phyloP scores from a whole-genome alignment of 164 flowering plant genomes.

The Stephania cephalantha region DNA sequence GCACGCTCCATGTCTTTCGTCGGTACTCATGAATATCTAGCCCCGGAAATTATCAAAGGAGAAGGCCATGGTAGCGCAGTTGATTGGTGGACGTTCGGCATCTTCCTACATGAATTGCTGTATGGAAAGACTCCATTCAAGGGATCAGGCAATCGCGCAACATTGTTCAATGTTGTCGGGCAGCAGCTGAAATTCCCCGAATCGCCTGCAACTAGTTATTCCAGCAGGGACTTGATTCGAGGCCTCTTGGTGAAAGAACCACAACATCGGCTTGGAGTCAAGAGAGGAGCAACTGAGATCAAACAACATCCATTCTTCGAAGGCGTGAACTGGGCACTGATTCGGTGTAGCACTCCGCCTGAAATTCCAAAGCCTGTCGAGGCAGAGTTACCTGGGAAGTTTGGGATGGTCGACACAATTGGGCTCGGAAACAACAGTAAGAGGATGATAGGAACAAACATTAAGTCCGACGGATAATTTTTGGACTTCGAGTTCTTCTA shows the following conservation, averaged over 20 bases:
- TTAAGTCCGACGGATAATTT: slow-evolving; percentile 32
- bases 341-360: slow-evolving; percentile 61
- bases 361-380: slow-evolving; percentile 36
- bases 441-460: slow-evolving; percentile 30
- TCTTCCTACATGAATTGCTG: slow-evolving; percentile 61
- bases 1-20: slow-evolving; percentile 81
- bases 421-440: slow-evolving; percentile 26
- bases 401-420: slow-evolving; percentile 19
- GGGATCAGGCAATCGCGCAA: slow-evolving; percentile 58
- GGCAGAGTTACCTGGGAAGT: slow-evolving; percentile 21
- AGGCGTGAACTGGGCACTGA: slow-evolving; percentile 75
- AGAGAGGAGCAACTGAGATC: slow-evolving; percentile 62
- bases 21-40: slow-evolving; percentile 76
- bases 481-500: slow-evolving; percentile 34
- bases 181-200: slow-evolving; percentile 60
- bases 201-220: slow-evolving; percentile 35
- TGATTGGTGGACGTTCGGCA: slow-evolving; percentile 88
- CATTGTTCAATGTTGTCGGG: slow-evolving; percentile 63
- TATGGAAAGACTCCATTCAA: slow-evolving; percentile 80
- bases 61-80: slow-evolving; percentile 85
- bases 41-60: slow-evolving; percentile 76
- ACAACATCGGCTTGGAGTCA: slow-evolving; percentile 54
- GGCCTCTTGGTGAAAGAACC: slow-evolving; percentile 62
- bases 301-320: slow-evolving; percentile 71
- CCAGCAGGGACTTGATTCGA: slow-evolving; percentile 52